Conservation (phyloP, 345 rosid species). For the Cardiospermum halicacabum region DNA sequence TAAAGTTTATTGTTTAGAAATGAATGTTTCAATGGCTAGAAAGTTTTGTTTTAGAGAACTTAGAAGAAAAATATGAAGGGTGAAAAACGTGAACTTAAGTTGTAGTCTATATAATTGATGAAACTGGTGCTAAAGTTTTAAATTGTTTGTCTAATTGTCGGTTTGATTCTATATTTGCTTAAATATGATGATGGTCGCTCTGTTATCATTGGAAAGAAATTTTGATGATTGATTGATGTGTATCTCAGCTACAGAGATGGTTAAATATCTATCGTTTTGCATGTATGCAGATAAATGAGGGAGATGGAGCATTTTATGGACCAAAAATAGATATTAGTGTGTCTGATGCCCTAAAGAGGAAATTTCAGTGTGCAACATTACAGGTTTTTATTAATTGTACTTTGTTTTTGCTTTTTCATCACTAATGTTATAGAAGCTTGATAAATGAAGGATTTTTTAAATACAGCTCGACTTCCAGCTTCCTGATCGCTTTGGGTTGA, state of each 20-base stretch:
- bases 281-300: constrained; percentile 67
- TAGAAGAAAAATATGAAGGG: background rate
- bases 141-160: background rate
- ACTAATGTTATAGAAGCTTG: constrained; percentile 12
- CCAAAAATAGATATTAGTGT: constrained; percentile 98
- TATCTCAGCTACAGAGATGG: background rate
- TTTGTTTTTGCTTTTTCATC: background rate
- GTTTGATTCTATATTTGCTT: background rate
- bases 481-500: constrained; percentile 70
- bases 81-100: background rate
- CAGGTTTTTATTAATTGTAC: constrained; percentile 48
- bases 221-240: background rate
- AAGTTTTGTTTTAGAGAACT: background rate
- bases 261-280: constrained; percentile 6
- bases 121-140: background rate
- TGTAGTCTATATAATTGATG: background rate
- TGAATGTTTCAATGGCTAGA: too few species aligned
- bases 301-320: constrained; percentile 98
- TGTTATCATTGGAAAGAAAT: background rate
- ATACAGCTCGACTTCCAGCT: constrained; percentile 96
- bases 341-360: constrained; percentile 90
- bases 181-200: background rate
- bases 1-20: too few species aligned
- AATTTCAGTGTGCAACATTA: constrained; percentile 91
- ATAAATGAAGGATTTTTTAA: constrained; percentile 15